Evolutionary conservation across 768 basidiomycete genomes (phyloP), one percentile per base, ranked within the genome.

Genomic region (Mycena kentingensis): DNA sequence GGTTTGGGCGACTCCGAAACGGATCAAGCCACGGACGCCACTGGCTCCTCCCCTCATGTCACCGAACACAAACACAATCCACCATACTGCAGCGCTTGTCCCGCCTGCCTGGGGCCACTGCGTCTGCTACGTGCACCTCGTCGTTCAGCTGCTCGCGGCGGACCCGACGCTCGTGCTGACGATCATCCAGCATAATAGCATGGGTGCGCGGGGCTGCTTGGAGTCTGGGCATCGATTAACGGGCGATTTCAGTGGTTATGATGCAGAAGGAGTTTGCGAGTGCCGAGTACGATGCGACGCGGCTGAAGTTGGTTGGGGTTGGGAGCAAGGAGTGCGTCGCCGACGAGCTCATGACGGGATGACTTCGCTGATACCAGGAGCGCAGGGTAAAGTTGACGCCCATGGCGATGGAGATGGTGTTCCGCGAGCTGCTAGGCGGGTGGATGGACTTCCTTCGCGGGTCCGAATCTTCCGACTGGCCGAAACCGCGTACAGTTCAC

Each of bases 61-160:
- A n/a, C n/a, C n/a, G n/a, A n/a, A n/a, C n/a, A n/a, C n/a, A n/a
- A n/a, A n/a, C n/a, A n/a, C n/a, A n/a, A n/a, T n/a, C n/a, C 50
- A 52, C 22, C 55, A 57, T 29, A 57, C 52, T 36, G 46, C 28
- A 7, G 16, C 51, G n/a, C 12, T 57, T 34, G 39, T 57, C 25
- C 16, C 37, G 16, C 55, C 51, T 2, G 12, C 31, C 2, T 57
- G 50, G 51, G 51, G 55, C 5, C 55, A 56, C 11, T 29, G 28
- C 2, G 26, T 19, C 8, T 41, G 37, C 50, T 57, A 51, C 35
- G 28, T 51, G 10, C 37, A 44, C 28, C 6, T 52, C 4, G 49
- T 46, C 1, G 37, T 19, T 13, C 50, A 52, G 26, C 38, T 57
- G 32, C 42, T 57, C 24, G 19, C 48, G 8, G 38, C 37, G 27